These are phyloP conservation scores for Xylaria palmicola DNA, from an alignment of 495 filamentous ascomycete species.

Conservation along the genomic window DNA sequence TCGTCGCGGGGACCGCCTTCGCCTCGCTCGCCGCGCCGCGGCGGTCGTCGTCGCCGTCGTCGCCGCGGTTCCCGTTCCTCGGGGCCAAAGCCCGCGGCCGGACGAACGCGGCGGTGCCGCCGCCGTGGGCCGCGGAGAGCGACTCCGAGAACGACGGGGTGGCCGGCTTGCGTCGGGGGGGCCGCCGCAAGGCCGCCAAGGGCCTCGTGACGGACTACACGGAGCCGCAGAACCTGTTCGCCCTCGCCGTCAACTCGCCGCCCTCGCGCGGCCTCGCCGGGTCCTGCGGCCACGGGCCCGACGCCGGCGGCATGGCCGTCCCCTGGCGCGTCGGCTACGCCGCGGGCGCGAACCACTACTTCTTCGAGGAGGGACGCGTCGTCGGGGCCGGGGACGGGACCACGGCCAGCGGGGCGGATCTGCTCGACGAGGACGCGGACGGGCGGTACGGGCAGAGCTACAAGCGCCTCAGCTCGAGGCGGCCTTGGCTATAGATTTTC, in stretches of 20 bases:
- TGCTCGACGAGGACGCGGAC: conserved; percentile 7
- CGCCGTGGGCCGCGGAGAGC: background rate
- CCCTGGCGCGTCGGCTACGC: conserved; percentile 58
- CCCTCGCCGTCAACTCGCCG: conserved; percentile 67
- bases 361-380: conserved; percentile 33
- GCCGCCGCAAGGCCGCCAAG: conserved; percentile 30
- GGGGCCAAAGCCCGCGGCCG: no score
- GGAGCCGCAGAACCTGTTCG: conserved; percentile 71
- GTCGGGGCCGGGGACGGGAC: background rate
- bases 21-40: background rate
- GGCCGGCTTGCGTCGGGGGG: background rate
- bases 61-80: no score
- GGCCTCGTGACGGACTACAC: conserved; percentile 69
- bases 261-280: conserved; percentile 54
- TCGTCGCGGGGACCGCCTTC: conserved; percentile 31
- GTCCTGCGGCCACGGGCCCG: conserved; percentile 63
- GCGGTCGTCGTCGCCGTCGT: background rate
- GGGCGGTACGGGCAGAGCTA: conserved; percentile 21
- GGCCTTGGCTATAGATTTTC: conserved; percentile 24
- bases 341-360: conserved; percentile 38
- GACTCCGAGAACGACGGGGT: background rate
- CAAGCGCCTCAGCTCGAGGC: conserved; percentile 26
- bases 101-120: no score
- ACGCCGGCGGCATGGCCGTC: conserved; percentile 51
- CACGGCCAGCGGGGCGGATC: conserved; percentile 21